These are phyloP conservation scores for Hordeum vulgare DNA, from an alignment of 176 grass and related monocot genomes.

Conservation along the genomic window MorexV3_pseudomolecules_assembly NC_058520.1:55831362-55831861, in stretches of 20 bases:
- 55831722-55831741: background rate
- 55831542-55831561: background rate
- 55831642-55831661: background rate
- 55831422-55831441: background rate
- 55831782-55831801: background rate
- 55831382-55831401: too few relatives aligned
- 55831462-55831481: background rate
- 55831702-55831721: background rate
- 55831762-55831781: background rate
- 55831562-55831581: background rate
- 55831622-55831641: background rate
- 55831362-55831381: too few relatives aligned
- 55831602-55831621: background rate
- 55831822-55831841: background rate
- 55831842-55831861: background rate
- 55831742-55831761: conserved; percentile 7
- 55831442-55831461: background rate
- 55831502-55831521: background rate
- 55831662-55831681: background rate
- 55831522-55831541: conserved; percentile 11
- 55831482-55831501: too few relatives aligned
- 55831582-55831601: background rate
- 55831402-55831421: too few relatives aligned
- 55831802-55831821: background rate
- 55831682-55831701: background rate